Conservation (phyloP, 371 early-diverging fungal genomes). For the Mortierella sp. region DNA sequence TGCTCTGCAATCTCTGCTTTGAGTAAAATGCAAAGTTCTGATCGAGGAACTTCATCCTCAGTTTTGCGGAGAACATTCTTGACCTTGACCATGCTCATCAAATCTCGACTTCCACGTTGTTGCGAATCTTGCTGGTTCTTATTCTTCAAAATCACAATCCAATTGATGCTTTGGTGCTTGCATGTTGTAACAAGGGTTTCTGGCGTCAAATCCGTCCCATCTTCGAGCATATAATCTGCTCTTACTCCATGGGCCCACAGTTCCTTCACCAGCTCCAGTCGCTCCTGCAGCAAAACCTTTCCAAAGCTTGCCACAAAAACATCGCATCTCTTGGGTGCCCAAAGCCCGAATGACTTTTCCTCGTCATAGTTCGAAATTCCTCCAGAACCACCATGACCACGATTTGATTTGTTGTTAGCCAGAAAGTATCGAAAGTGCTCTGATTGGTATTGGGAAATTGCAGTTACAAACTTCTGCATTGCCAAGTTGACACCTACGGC, state of each 20-base stretch:
- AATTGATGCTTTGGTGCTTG: conserved; percentile 79
- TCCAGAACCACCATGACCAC: conserved; percentile 13
- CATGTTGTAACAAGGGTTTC: conserved; percentile 74
- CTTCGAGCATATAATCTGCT: conserved; percentile 82
- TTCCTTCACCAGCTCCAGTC: conserved; percentile 78
- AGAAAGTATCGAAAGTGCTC: conserved; percentile 68
- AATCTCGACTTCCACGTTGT: conserved; percentile 43
- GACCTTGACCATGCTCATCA: conserved; percentile 73
- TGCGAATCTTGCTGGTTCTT: conserved; percentile 58
- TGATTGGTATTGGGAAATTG: conserved; percentile 77
- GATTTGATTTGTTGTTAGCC: conserved; percentile 57
- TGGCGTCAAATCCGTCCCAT: conserved; percentile 72
- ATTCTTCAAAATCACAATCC: conserved; percentile 84
- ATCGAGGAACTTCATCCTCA: conserved; percentile 74
- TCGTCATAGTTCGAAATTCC: conserved; percentile 31
- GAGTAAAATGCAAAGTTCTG: conserved; percentile 71
- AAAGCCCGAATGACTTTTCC: conserved; percentile 49
- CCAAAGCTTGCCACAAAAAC: conserved; percentile 88
- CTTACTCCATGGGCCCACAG: conserved; percentile 81
- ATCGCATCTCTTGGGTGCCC: conserved; percentile 69
- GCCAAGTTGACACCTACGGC: conserved; percentile 87
- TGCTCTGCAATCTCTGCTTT: conserved; percentile 79
- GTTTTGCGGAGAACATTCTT: conserved; percentile 76
- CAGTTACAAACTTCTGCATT: conserved; percentile 78
- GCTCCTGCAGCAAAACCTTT: conserved; percentile 75